Base-by-base conservation (phyloP, 2,329 filamentous ascomycete genomes). In the Mycosphaerella sp. region DNA sequence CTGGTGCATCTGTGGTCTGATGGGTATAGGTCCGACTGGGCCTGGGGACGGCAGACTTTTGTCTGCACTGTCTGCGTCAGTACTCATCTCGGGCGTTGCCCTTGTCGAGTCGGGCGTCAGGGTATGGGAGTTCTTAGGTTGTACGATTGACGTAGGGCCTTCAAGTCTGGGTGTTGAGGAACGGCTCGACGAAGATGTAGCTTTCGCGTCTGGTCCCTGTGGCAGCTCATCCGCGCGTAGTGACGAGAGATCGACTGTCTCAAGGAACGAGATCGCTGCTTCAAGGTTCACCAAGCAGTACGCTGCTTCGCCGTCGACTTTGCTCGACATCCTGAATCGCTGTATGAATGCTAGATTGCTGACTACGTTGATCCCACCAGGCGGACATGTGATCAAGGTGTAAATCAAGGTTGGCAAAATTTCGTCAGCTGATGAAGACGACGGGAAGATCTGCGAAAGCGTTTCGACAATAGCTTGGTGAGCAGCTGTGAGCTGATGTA, bases 361-460 rank as follows among this genome's bases (percentile, higher is more conserved):
- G 64, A 95, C 89, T 49, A 90, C 85, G 67, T 90, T 87, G 42
- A 97, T 84, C 30, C 84, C 81, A 68, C 93, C 87, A 0, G 90
- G 86, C 0, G 89, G 85, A 40, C 90, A 85, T 2, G 89, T 96
- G 66, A 98, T 94, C 54, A 98, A 79, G 0, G 89, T 88, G 72
- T 95, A 98, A 55, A 98, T 98, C 56, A 98, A 78, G 69, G 95
- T 95, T 0, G 93, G 93, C 68, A 98, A 83, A 49, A 98, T 94
- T 70, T 97, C 93, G 66, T 98, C 93, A 2, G 93, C 93, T 1
- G 93, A 97, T 0, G 93, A 95, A 0, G 80, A 80, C 0, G 90
- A 80, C 7, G 81, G 79, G 49, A 84, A 78, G 16, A 84, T 71
- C 48, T 79, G 77, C 13, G 80, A 83, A 14, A 86, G 67, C 4